phyloP scores from a whole-genome alignment of 2,329 filamentous ascomycete genomes.

The Calcarisporium arbuscula region DNA sequence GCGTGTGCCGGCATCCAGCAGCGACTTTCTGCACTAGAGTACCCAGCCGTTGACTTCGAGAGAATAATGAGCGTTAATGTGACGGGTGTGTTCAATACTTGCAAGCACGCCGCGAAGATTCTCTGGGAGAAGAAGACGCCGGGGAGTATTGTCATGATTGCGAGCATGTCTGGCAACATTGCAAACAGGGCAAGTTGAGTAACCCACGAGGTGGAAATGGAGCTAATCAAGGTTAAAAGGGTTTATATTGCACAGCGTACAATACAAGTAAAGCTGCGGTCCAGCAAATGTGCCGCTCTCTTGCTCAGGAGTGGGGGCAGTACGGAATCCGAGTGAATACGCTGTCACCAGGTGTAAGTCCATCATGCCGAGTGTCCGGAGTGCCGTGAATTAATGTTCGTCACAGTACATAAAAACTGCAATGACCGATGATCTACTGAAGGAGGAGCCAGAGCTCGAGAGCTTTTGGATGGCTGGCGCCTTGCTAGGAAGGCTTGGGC shows the following conservation, averaged over 20 bases:
- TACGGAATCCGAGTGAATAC: constrained; percentile 75
- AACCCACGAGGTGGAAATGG: no score
- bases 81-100: constrained; percentile 79
- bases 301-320: constrained; percentile 67
- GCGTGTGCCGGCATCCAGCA: constrained; percentile 69
- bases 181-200: constrained; percentile 48
- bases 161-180: constrained; percentile 63
- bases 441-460: constrained; percentile 62
- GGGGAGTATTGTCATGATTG: constrained; percentile 61
- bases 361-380: no score
- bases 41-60: constrained; percentile 67
- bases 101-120: constrained; percentile 79
- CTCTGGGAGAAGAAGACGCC: constrained; percentile 52
- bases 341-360: constrained; percentile 69
- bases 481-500: constrained; percentile 68
- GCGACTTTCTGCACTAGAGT: constrained; percentile 76
- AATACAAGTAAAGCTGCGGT: constrained; percentile 73
- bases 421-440: constrained; percentile 78
- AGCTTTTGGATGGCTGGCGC: constrained; percentile 74
- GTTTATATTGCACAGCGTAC: constrained; percentile 60
- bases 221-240: no score
- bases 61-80: constrained; percentile 80
- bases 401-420: constrained; percentile 76
- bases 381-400: no score
- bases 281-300: constrained; percentile 62